Percentiles rank a stretch among this genome's conserved stretches.
Evolutionary conservation across 371 early-diverging fungal species (phyloP).

Genomic region (Apophysomyces variabilis): DNA sequence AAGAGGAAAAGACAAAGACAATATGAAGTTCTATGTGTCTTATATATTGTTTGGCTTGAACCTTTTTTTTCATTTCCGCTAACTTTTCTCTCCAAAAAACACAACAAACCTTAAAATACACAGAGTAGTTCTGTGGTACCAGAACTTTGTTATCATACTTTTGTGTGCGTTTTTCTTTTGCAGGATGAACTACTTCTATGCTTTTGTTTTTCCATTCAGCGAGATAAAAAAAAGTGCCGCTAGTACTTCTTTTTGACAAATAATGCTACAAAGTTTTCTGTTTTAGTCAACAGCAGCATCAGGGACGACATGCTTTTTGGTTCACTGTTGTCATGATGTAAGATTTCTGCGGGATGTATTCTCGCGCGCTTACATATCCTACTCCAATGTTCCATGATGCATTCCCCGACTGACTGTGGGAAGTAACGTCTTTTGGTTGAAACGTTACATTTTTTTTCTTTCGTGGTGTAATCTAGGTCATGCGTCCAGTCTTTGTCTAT

Average conservation of each 20-base stretch:
- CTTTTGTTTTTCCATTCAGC: too few relatives aligned
- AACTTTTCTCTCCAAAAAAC: background rate
- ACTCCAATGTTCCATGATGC: background rate
- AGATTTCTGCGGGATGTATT: too few relatives aligned
- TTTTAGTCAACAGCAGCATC: too few relatives aligned
- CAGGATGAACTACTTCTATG: too few relatives aligned
- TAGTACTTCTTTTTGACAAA: too few relatives aligned
- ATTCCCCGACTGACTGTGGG: constrained; percentile 8
- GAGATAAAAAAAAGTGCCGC: too few relatives aligned
- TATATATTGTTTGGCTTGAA: constrained; percentile 1
- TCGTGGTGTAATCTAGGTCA: background rate
- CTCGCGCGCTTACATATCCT: too few relatives aligned
- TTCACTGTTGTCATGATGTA: too few relatives aligned
- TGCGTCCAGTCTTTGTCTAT: background rate
- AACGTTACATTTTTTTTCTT: constrained; percentile 3
- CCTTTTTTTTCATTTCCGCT: constrained; percentile 1
- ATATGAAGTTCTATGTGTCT: background rate
- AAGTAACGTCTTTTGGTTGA: constrained; percentile 1
- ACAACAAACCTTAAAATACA: background rate
- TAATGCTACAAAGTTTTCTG: too few relatives aligned
- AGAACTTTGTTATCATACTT: background rate
- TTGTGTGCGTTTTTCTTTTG: too few relatives aligned
- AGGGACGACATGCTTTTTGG: too few relatives aligned
- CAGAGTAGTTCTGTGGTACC: background rate
- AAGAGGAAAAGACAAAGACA: background rate